A percentile compares a stretch with the other conserved stretches of the same genome.
phyloP scores from a whole-genome alignment of 345 rosid genomes.

The Citropsis articulata region DNA sequence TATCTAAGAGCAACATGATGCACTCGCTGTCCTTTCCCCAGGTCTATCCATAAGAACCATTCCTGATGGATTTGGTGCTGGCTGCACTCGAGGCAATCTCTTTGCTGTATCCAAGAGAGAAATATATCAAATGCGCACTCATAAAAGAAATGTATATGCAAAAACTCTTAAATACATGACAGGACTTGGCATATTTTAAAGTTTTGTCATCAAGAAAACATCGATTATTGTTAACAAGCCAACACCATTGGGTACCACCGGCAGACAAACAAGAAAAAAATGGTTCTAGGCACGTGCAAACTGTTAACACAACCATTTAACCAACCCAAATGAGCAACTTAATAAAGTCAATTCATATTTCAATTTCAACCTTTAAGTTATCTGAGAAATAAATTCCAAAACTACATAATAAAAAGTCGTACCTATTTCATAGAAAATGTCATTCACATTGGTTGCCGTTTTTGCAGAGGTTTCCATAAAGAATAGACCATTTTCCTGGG shows the following conservation, averaged over 20 bases:
- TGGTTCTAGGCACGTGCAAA: background rate
- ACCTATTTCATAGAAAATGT: slow-evolving; percentile 92
- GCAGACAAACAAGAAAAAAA: background rate
- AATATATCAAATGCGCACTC: background rate
- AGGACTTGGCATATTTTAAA: background rate
- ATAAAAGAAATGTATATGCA: background rate
- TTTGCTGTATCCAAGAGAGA: slow-evolving; percentile 50
- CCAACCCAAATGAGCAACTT: background rate
- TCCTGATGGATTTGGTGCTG: slow-evolving; percentile 77
- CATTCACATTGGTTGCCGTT: slow-evolving; percentile 87
- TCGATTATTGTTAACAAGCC: background rate
- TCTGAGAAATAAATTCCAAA: background rate
- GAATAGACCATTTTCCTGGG: slow-evolving; percentile 85
- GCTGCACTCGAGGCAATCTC: slow-evolving; percentile 82
- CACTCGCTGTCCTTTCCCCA: slow-evolving; percentile 54
- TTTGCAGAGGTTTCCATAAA: slow-evolving; percentile 98
- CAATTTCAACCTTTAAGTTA: too few species aligned
- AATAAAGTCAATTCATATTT: background rate
- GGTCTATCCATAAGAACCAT: slow-evolving; percentile 88
- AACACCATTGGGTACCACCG: background rate
- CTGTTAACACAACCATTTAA: background rate
- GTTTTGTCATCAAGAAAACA: background rate
- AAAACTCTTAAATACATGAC: background rate
- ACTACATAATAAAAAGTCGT: background rate
- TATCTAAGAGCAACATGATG: slow-evolving; percentile 80